Conservation (phyloP, 345 rosid species). For the Chamaenerion angustifolium region DNA sequence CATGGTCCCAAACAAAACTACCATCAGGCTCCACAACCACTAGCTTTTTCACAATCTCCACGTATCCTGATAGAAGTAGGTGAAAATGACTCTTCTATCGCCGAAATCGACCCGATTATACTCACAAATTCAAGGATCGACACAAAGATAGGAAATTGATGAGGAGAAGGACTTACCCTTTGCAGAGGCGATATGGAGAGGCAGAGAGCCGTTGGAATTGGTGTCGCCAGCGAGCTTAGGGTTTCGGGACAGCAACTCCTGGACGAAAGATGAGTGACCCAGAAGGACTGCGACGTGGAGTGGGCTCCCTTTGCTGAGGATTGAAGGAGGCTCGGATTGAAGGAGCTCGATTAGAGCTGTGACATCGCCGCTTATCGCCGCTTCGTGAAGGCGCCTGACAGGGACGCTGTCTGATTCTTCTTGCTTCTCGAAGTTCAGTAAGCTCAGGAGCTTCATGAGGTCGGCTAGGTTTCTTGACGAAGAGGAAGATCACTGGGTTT, state of each 20-base stretch:
- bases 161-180: conserved; percentile 6
- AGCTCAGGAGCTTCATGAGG: conserved; percentile 8
- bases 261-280: conserved; percentile 14
- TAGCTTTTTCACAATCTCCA: conserved; percentile 13
- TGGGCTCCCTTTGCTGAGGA: conserved; percentile 10
- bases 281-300: conserved; percentile 11
- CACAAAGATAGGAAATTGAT: not conserved
- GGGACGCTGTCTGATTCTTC: conserved; percentile 2
- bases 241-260: conserved; percentile 3
- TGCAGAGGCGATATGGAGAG: conserved; percentile 14
- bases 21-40: conserved; percentile 8
- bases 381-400: conserved; percentile 9
- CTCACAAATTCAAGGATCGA: too few species aligned
- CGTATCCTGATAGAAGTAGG: conserved; percentile 5
- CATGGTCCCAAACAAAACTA: conserved; percentile 8
- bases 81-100: not conserved
- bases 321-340: not conserved
- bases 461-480: too few species aligned
- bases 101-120: too few species aligned
- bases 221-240: conserved; percentile 10
- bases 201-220: conserved; percentile 8
- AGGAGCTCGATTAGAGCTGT: conserved; percentile 9
- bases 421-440: conserved; percentile 2
- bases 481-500: too few species aligned
- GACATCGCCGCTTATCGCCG: conserved; percentile 7